Evolutionary conservation across 495 filamentous ascomycete genomes (phyloP).

Genomic region (Penicillium verhagenii): DNA sequence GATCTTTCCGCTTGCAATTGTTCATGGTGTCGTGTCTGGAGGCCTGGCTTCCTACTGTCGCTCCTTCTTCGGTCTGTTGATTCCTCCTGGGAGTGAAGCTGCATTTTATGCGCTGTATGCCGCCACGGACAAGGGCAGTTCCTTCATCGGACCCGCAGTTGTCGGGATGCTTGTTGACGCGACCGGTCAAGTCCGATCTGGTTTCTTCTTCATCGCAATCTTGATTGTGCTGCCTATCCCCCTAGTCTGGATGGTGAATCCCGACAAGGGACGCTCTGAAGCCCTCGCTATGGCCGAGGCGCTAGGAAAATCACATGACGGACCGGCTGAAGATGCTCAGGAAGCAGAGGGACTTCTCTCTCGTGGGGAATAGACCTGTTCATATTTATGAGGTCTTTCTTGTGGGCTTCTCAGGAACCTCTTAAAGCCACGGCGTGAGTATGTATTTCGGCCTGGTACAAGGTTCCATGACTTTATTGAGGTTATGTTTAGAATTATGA

Average conservation of each 20-base stretch:
- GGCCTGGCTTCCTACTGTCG: constrained; percentile 83
- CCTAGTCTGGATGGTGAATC: constrained; percentile 74
- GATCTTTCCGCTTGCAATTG: constrained; percentile 80
- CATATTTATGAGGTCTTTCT: neutral
- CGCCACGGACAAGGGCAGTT: constrained; percentile 89
- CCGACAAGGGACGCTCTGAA: constrained; percentile 73
- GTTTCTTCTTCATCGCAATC: constrained; percentile 83
- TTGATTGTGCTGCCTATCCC: constrained; percentile 75
- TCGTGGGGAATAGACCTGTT: constrained; percentile 4
- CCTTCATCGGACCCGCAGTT: constrained; percentile 83
- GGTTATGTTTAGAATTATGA: neutral
- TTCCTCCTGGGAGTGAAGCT: constrained; percentile 87
- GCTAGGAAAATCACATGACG: constrained; percentile 40
- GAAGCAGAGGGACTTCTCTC: constrained; percentile 37
- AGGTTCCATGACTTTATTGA: neutral
- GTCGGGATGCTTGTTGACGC: constrained; percentile 81
- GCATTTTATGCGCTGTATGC: constrained; percentile 93
- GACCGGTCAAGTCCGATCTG: constrained; percentile 77
- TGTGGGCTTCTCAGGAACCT: neutral
- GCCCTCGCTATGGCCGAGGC: constrained; percentile 62
- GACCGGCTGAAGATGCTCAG: constrained; percentile 9
- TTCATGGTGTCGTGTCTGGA: constrained; percentile 85
- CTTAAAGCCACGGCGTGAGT: neutral
- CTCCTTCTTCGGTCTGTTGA: constrained; percentile 77
- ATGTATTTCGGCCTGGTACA: neutral